Evolutionary conservation across 495 filamentous ascomycete species (phyloP).

Genomic region (Pyrenula aspistea): DNA sequence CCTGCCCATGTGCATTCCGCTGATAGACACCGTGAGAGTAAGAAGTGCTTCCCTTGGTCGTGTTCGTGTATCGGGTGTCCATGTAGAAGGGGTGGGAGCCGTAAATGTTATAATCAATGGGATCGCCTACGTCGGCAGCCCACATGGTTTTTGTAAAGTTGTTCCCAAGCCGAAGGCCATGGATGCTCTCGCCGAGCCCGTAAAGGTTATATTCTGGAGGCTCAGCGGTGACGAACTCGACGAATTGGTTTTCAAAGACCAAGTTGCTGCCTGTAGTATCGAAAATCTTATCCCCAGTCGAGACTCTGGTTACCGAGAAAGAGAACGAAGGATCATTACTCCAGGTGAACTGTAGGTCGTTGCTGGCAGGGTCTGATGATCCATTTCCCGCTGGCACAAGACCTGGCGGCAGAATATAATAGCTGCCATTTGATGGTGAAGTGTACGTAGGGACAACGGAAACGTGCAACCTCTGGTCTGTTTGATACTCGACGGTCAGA

Average conservation of each 20-base stretch:
- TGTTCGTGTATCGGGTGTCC: conserved; percentile 49
- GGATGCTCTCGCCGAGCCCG: conserved; percentile 49
- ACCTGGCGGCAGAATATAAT: conserved; percentile 53
- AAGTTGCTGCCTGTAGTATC: conserved; percentile 41
- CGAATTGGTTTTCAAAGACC: conserved; percentile 54
- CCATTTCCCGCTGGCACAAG: conserved; percentile 47
- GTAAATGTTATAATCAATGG: conserved; percentile 50
- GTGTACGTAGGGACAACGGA: conserved; percentile 49
- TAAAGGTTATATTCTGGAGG: conserved; percentile 53
- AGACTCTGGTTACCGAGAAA: conserved; percentile 43
- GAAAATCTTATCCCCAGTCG: conserved; percentile 46
- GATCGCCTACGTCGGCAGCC: conserved; percentile 55
- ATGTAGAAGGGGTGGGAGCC: conserved; percentile 51
- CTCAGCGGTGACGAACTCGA: conserved; percentile 45
- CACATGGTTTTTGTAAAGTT: conserved; percentile 56
- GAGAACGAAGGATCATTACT: conserved; percentile 48
- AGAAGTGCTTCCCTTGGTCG: conserved; percentile 38
- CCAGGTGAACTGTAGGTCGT: conserved; percentile 39
- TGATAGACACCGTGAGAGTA: conserved; percentile 50
- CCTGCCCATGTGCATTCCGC: conserved; percentile 62
- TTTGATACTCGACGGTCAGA: conserved; percentile 44
- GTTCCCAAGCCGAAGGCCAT: conserved; percentile 43
- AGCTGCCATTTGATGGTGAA: conserved; percentile 49
- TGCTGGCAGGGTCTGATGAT: conserved; percentile 22
- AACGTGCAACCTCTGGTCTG: conserved; percentile 38